Percentiles rank a stretch among this genome's conserved stretches.
These are phyloP conservation scores for Pythium pyrilobum DNA, from an alignment of 352 stramenopile species.

Conservation along the genomic window DNA sequence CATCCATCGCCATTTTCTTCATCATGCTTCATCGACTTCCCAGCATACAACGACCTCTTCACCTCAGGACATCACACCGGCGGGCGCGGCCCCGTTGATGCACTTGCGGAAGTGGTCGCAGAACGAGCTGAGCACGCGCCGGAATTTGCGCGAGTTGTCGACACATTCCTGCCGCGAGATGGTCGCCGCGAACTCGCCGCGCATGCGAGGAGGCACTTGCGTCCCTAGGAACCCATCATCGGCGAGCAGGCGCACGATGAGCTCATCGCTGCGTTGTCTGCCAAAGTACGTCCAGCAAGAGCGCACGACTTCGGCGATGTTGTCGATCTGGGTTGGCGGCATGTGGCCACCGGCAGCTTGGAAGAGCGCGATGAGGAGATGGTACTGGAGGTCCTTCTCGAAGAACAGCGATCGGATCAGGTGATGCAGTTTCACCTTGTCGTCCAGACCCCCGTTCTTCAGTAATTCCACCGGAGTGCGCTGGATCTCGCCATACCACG, in stretches of 20 bases:
- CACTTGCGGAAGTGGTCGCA: slow-evolving; percentile 76
- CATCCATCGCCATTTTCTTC: too few relatives aligned
- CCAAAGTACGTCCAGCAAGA: slow-evolving; percentile 76
- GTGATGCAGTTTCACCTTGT: slow-evolving; percentile 52
- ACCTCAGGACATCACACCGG: slow-evolving; percentile 16
- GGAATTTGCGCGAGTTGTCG: slow-evolving; percentile 78
- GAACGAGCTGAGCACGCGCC: slow-evolving; percentile 65
- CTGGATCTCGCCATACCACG: slow-evolving; percentile 67
- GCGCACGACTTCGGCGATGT: slow-evolving; percentile 62
- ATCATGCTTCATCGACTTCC: too few relatives aligned
- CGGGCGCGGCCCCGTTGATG: slow-evolving; percentile 14
- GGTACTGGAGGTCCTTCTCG: slow-evolving; percentile 73
- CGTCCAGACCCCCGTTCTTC: slow-evolving; percentile 36
- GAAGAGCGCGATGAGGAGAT: slow-evolving; percentile 60
- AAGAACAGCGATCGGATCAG: slow-evolving; percentile 73
- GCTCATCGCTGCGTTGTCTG: slow-evolving; percentile 49
- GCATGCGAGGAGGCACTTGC: slow-evolving; percentile 45
- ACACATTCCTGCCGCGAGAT: slow-evolving; percentile 58
- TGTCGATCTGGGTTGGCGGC: slow-evolving; percentile 54
- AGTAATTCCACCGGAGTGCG: slow-evolving; percentile 48
- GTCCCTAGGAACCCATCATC: slow-evolving; percentile 60
- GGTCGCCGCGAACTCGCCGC: slow-evolving; percentile 47
- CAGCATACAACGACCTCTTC: too few relatives aligned
- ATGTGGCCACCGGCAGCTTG: slow-evolving; percentile 53
- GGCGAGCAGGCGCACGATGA: slow-evolving; percentile 47